These are phyloP conservation scores for Candida caryicola DNA, from an alignment of 805 yeast species.

Conservation along the genomic window DNA sequence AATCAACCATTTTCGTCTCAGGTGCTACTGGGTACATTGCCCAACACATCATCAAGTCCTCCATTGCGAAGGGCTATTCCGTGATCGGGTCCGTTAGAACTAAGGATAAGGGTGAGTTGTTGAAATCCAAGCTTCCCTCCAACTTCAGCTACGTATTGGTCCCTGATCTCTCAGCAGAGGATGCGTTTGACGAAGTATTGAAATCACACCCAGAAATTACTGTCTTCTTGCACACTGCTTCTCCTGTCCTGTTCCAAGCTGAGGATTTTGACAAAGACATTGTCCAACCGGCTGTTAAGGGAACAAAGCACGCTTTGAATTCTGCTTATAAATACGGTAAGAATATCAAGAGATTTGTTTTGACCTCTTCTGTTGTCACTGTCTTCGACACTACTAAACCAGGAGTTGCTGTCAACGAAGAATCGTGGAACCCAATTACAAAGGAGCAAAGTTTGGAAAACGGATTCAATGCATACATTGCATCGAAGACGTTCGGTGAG, in stretches of 20 bases:
- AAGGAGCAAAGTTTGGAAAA: conserved; percentile 44
- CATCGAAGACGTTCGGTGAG: conserved; percentile 18
- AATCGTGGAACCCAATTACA: conserved; percentile 53
- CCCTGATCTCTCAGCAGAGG: conserved; percentile 24
- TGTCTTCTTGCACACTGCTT: conserved; percentile 49
- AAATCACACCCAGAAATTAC: conserved; percentile 39
- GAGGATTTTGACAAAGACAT: conserved; percentile 39
- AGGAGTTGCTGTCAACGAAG: conserved; percentile 39
- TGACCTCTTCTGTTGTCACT: conserved; percentile 55
- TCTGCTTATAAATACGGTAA: conserved; percentile 43
- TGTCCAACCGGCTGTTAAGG: conserved; percentile 49
- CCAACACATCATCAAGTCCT: conserved; percentile 41
- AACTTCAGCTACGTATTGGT: conserved; percentile 30
- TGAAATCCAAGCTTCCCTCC: conserved; percentile 11
- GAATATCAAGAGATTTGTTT: conserved; percentile 45
- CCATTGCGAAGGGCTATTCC: conserved; percentile 38
- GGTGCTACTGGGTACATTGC: conserved; percentile 58
- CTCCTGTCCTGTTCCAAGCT: conserved; percentile 45
- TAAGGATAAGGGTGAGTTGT: conserved; percentile 19
- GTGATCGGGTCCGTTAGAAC: conserved; percentile 53
- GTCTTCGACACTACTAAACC: no score
- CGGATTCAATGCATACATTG: conserved; percentile 33
- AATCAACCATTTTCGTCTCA: conserved; percentile 32
- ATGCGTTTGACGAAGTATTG: conserved; percentile 50
- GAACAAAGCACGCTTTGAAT: conserved; percentile 47